Base-by-base conservation (phyloP, 2,329 filamentous ascomycete genomes). In the Alternaria novae-zelandiae region DNA sequence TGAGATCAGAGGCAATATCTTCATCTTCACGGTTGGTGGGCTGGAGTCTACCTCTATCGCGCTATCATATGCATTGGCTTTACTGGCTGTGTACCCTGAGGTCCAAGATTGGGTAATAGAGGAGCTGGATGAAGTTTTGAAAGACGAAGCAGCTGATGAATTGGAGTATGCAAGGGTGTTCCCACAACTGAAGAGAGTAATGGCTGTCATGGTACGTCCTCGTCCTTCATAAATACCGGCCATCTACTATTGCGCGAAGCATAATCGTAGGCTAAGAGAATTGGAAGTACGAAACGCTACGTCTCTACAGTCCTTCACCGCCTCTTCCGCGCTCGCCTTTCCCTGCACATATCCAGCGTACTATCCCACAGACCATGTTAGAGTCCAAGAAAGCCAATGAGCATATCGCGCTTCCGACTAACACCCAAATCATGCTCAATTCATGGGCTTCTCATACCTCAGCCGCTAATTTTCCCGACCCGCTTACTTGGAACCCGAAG, bases 61-160 rank as follows among this genome's bases (percentile, higher is more conserved):
- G 0, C 78, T 87, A 49, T 79, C 82, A 1, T 88, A 83, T 64
- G 81, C 83, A 3, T 68, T 86, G n/a, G 78, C 80, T 1, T 71
- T 86, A 5, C 76, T 87, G 0, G 81, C 84, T 1, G 71, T 79
- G 1, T 75, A 85, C 61, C 83, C 84, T 0, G 70, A 84, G 55
- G 83, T 82, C 75, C 86, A 88, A 71, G 79, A 81, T 4, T 87
- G 86, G 85, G 69, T 88, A 4, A 74, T 75, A 9, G 84, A 84
- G 57, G 86, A 88, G 67, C 76, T 87, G 36, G 74, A 81, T 49
- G 49, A 68, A 2, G 71, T 85, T 7, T 28, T 82, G 5, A 65
- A 67, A 15, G 20, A 36, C 7, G 10, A 32, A 6, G 17, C 15
- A 3, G 53, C 63, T 4, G 74, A 73, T 3, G 63, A 70, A 3